Evolutionary conservation across 345 rosid species (phyloP).

Genomic region (Corymbia maculata): DNA sequence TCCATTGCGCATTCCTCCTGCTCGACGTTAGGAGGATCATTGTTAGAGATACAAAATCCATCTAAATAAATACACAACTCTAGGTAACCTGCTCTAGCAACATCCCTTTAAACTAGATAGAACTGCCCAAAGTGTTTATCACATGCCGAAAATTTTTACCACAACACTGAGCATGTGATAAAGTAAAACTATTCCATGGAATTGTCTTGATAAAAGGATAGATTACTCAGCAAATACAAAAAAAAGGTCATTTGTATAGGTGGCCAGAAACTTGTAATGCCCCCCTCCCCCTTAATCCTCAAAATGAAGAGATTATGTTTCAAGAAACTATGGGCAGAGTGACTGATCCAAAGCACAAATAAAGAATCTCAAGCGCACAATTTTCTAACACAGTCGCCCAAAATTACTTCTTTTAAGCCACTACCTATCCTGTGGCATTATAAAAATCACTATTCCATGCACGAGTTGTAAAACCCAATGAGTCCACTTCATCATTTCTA

Average conservation of each 20-base stretch:
- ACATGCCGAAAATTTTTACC: not conserved
- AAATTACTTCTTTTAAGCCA: not conserved
- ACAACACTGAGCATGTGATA: rapidly evolving
- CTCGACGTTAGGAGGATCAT: not conserved
- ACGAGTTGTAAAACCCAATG: not conserved
- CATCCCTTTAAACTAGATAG: not conserved
- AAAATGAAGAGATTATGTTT: not conserved
- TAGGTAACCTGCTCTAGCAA: not conserved
- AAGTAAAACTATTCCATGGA: not conserved
- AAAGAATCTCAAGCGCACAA: not conserved
- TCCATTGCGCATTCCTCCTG: constrained; percentile 49
- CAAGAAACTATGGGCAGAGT: not conserved
- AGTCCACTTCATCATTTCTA: not conserved
- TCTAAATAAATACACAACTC: not conserved
- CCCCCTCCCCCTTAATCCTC: not conserved
- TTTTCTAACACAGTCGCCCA: not conserved
- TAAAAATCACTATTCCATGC: not conserved
- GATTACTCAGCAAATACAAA: not conserved
- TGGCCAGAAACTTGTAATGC: not conserved
- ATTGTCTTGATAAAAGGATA: not conserved
- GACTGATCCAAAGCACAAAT: not conserved
- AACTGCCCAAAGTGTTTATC: not conserved
- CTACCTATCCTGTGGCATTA: not conserved
- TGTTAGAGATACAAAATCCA: not conserved
- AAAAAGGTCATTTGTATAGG: not conserved